phyloP scores from a whole-genome alignment of 2,329 filamentous ascomycete genomes.

The Xylaria sp. region DNA sequence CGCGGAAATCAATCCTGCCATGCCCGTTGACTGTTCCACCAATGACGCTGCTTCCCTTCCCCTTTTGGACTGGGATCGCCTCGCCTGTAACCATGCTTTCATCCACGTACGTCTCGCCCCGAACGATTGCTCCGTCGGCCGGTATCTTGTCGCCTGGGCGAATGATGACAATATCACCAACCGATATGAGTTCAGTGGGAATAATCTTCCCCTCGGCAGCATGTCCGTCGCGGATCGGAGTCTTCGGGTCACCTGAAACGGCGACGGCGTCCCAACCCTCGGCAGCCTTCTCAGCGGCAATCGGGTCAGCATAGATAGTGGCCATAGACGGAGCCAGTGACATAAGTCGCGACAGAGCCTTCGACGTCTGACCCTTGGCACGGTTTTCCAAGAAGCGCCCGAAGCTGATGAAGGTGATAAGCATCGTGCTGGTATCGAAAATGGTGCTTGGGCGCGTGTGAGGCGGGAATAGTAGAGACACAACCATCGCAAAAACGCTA shows the following conservation, averaged over 20 bases:
- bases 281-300: conserved; percentile 87
- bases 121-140: conserved; percentile 83
- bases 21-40: conserved; percentile 95
- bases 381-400: conserved; percentile 91
- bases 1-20: conserved; percentile 87
- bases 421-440: conserved; percentile 98
- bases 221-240: conserved; percentile 52
- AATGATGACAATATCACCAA: conserved; percentile 90
- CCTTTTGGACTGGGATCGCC: conserved; percentile 92
- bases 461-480: conserved; percentile 75
- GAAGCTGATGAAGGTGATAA: conserved; percentile 92
- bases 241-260: conserved; percentile 48
- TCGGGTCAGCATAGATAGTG: conserved; percentile 92
- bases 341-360: conserved; percentile 91
- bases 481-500: conserved; percentile 82
- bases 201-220: conserved; percentile 83
- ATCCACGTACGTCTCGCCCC: conserved; percentile 90
- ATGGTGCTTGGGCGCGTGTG: conserved; percentile 84
- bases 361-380: conserved; percentile 95
- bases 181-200: conserved; percentile 90
- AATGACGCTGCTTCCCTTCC: conserved; percentile 76
- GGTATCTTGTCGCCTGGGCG: conserved; percentile 96
- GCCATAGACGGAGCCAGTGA: conserved; percentile 95
- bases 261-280: conserved; percentile 68
- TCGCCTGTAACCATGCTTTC: conserved; percentile 99